phyloP scores from a whole-genome alignment of 306 rosid genomes.

The Begonia masoniana region DNA sequence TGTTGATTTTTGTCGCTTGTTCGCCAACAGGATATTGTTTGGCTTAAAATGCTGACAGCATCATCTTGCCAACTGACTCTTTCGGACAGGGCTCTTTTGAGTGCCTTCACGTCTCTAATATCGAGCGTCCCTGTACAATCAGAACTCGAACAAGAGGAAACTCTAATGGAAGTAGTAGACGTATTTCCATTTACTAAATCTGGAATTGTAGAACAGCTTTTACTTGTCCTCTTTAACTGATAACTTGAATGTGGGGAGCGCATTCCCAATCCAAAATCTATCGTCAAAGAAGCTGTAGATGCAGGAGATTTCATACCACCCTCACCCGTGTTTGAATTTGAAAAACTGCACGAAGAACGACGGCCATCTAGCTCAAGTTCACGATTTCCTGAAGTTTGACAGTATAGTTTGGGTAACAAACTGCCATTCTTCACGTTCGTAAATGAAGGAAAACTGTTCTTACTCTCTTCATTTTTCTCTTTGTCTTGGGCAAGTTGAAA shows the following conservation, averaged over 20 bases:
- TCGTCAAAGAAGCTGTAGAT: constrained; percentile 70
- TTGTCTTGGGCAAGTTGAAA: constrained; percentile 24
- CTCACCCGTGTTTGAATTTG: constrained; percentile 57
- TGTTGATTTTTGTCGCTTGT: constrained; percentile 21
- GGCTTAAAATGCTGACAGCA: constrained; percentile 44
- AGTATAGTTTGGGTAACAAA: constrained; percentile 28
- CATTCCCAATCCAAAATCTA: constrained; percentile 74
- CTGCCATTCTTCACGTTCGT: constrained; percentile 27
- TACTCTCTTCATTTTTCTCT: constrained; percentile 21
- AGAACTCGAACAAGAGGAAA: constrained; percentile 48
- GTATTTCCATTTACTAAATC: constrained; percentile 34
- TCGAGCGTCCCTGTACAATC: constrained; percentile 35
- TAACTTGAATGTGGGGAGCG: constrained; percentile 35
- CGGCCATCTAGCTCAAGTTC: constrained; percentile 44
- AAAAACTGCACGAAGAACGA: constrained; percentile 46
- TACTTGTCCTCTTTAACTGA: constrained; percentile 24
- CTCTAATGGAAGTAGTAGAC: constrained; percentile 25
- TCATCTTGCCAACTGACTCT: constrained; percentile 70
- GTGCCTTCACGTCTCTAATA: constrained; percentile 42
- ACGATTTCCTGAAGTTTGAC: constrained; percentile 41
- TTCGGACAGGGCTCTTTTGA: constrained; percentile 45
- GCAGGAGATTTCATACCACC: constrained; percentile 59
- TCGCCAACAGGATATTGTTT: constrained; percentile 31
- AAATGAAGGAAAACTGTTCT: constrained; percentile 19
- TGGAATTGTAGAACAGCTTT: constrained; percentile 22